Percentiles rank a stretch among this genome's conserved stretches.
Evolutionary conservation across 768 basidiomycete species (phyloP).

Genomic region (Tylopilus sp.): DNA sequence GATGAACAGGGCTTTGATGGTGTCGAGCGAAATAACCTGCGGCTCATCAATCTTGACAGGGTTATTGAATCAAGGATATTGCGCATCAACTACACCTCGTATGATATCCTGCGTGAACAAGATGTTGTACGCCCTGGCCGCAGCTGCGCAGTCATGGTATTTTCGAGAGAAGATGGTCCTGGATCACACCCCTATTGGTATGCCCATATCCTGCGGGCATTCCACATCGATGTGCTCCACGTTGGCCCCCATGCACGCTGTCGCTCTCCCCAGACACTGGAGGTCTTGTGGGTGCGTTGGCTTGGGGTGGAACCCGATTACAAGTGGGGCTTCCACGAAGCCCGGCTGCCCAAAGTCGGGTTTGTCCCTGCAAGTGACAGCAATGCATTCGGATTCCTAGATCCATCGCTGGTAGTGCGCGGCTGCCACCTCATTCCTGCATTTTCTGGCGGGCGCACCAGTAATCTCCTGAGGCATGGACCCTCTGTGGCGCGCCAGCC

Average conservation of each 20-base stretch:
- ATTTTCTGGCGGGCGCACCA: conserved; percentile 17
- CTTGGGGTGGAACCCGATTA: background rate
- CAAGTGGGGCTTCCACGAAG: conserved; percentile 6
- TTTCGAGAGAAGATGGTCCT: conserved; percentile 7
- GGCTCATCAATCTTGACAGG: background rate
- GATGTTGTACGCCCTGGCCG: conserved; percentile 14
- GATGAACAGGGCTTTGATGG: background rate
- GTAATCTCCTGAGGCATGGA: conserved; percentile 4
- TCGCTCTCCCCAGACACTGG: conserved; percentile 3
- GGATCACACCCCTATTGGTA: conserved; percentile 24
- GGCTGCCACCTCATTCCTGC: conserved; percentile 25
- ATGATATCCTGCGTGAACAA: background rate
- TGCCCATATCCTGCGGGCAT: conserved; percentile 19
- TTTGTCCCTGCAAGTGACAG: conserved; percentile 16
- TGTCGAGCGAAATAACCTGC: background rate
- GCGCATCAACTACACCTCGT: background rate
- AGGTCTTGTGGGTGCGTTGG: conserved; percentile 20
- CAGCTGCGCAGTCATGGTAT: conserved; percentile 20
- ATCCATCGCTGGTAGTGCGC: conserved; percentile 12
- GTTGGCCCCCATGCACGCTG: background rate
- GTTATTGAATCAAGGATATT: background rate
- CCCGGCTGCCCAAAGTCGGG: conserved; percentile 18
- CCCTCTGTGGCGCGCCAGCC: background rate
- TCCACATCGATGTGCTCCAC: conserved; percentile 15
- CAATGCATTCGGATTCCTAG: conserved; percentile 7